Evolutionary conservation across 2,329 filamentous ascomycete genomes (phyloP).

Genomic region (Anisogramma anomala): DNA sequence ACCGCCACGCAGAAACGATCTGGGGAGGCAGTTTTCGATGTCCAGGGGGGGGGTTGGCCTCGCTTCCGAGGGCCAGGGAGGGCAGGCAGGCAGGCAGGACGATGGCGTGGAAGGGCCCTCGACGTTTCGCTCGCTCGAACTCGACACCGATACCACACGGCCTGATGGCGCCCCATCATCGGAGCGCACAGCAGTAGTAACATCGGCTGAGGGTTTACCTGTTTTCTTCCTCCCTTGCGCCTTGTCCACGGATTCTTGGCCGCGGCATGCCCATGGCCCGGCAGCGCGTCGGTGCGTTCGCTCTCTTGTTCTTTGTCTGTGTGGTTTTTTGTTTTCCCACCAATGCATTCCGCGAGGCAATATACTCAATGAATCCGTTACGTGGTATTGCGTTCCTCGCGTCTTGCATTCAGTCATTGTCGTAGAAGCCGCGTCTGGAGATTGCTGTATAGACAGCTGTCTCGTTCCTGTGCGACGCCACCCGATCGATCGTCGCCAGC

Average conservation of each 20-base stretch:
- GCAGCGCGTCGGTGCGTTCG: no score
- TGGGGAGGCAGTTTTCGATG: no score
- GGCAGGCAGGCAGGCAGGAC: no score
- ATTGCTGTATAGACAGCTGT: slow-evolving; percentile 2
- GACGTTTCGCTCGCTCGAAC: neutral
- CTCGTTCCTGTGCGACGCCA: slow-evolving; percentile 9
- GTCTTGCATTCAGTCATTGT: neutral
- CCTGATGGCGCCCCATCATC: neutral
- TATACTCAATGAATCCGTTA: neutral
- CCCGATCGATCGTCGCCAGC: slow-evolving; percentile 4
- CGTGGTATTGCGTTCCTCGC: slow-evolving; percentile 3
- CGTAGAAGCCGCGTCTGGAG: neutral
- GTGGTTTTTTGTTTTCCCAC: no score
- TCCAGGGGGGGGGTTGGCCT: no score
- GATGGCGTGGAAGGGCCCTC: neutral
- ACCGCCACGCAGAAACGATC: no score
- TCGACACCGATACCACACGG: no score
- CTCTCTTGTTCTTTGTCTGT: no score
- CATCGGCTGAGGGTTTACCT: neutral
- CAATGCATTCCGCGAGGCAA: slow-evolving; percentile 7
- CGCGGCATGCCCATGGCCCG: no score
- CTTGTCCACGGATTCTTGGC: neutral
- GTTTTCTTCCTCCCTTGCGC: neutral
- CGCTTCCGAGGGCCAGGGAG: no score
- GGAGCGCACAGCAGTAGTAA: slow-evolving; percentile 5